Conservation (phyloP, 495 filamentous ascomycete genomes). For the Pyrenopolyporus hunteri region DNA sequence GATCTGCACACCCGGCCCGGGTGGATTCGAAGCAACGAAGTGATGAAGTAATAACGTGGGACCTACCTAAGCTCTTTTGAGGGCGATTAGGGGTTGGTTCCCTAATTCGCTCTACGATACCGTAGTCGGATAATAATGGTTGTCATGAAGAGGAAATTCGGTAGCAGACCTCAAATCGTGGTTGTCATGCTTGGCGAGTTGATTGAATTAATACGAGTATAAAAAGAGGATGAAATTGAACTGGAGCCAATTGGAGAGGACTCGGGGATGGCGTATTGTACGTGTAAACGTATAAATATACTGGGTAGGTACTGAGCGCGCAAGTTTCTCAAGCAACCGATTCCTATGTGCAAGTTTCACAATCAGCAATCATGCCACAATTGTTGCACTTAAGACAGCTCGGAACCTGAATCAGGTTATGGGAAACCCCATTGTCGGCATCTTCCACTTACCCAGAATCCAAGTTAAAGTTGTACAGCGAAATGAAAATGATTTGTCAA, state of each 20-base stretch:
- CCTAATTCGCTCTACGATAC: conserved; percentile 1
- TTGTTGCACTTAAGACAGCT: neutral
- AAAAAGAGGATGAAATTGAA: no score
- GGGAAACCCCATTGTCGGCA: neutral
- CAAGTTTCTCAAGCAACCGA: neutral
- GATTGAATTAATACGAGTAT: conserved; percentile 8
- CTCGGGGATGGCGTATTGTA: conserved; percentile 10
- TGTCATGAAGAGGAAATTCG: neutral
- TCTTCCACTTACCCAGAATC: conserved; percentile 13
- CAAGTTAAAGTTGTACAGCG: conserved; percentile 11
- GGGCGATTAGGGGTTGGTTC: conserved; percentile 7
- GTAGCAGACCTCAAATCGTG: neutral
- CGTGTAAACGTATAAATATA: neutral
- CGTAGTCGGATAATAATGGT: neutral
- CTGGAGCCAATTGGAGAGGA: conserved; percentile 9
- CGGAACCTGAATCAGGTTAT: neutral
- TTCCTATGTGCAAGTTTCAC: conserved; percentile 11
- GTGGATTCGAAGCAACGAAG: conserved; percentile 2
- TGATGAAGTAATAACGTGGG: conserved; percentile 3
- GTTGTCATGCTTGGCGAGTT: conserved; percentile 1
- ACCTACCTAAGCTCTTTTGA: conserved; percentile 29
- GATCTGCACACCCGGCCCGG: conserved; percentile 11
- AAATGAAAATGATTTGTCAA: conserved; percentile 17
- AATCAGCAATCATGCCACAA: conserved; percentile 12
- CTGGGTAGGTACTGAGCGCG: neutral